These are phyloP conservation scores for Radiomyces spectabilis DNA, from an alignment of 192 early-diverging fungal genomes.

Conservation along the genomic window DNA sequence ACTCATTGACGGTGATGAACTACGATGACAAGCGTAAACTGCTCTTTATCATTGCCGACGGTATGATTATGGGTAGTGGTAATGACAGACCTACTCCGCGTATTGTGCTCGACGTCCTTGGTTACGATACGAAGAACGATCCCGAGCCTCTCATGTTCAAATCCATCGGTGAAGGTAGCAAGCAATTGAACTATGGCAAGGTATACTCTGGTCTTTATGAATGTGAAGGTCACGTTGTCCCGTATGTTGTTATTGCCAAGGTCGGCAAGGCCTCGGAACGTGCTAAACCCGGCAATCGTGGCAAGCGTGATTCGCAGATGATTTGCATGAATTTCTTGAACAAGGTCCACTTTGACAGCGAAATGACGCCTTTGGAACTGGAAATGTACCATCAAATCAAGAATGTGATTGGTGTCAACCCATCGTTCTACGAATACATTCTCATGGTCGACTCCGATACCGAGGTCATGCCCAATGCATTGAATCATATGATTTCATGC, in stretches of 20 bases:
- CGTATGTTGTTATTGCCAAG: slow-evolving; percentile 92
- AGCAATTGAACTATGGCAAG: slow-evolving; percentile 92
- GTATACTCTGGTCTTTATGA: slow-evolving; percentile 96
- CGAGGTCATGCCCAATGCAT: slow-evolving; percentile 72
- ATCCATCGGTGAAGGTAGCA: slow-evolving; percentile 85
- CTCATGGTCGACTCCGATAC: slow-evolving; percentile 82
- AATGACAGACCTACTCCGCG: slow-evolving; percentile 94
- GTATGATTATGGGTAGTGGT: slow-evolving; percentile 95
- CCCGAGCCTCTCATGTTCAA: slow-evolving; percentile 78
- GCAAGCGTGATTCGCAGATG: slow-evolving; percentile 97
- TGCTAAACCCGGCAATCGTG: slow-evolving; percentile 88
- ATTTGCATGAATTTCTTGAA: slow-evolving; percentile 91
- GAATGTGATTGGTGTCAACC: slow-evolving; percentile 90
- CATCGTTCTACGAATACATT: slow-evolving; percentile 69
- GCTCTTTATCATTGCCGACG: slow-evolving; percentile 84
- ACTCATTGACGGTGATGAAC: slow-evolving; percentile 67
- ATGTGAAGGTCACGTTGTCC: slow-evolving; percentile 83
- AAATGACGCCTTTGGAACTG: slow-evolving; percentile 91
- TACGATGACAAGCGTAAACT: slow-evolving; percentile 90
- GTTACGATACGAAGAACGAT: slow-evolving; percentile 74
- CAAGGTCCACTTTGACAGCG: slow-evolving; percentile 82
- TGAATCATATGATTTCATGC: slow-evolving; percentile 82
- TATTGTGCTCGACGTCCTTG: slow-evolving; percentile 88
- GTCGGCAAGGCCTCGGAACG: slow-evolving; percentile 83
- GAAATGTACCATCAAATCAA: slow-evolving; percentile 97